Base-by-base conservation (phyloP, 2,329 filamentous ascomycete species). In the Cadophora malorum region DNA sequence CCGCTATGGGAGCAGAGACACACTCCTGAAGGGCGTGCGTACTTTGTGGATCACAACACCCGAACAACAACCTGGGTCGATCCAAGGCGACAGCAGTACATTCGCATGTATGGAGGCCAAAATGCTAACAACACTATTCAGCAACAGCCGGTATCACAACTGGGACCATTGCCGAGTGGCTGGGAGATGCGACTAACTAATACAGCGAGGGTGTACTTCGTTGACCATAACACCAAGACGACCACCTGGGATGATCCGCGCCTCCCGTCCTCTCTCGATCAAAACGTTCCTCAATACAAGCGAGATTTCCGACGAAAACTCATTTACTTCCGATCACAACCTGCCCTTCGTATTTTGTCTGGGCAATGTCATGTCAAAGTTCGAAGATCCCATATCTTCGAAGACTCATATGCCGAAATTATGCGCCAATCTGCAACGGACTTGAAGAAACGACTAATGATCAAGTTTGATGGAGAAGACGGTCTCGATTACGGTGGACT, bases 171-270 rank as follows among this genome's bases (percentile, higher is more conserved):
- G 59, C 96, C 96, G 3, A 98, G 96, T 76, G 96, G 96, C 2
- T 99, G 96, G 96, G 96, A 99, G 84, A 99, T 99, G 96, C 93
- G 96, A 69, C 89, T 99, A 63, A 99, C 96, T 64, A 98, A 99
- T 80, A 99, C 96, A 16, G 96, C 96, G 33, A 88, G 96, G 68
- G 96, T 99, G 19, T 99, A 99, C 82, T 99, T 99, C 80, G 96
- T 99, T 55, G 96, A 99, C 77, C 96, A 99, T 83, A 99, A 99
- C 82, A 99, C 96, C 55, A 99, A 99, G 85, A 99, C 96, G 0
- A 99, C 96, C 3, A 99, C 96, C 0, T 99, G 96, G 96, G 96
- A 99, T 78, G 96, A 99, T 77, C 96, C 96, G 45, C 89, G 96
- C 77, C 83, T 99, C 74, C 96, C 96, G 28, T 98, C 95, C 2